Conservation (phyloP, 495 filamentous ascomycete genomes). For the Viridothelium virens region DNA sequence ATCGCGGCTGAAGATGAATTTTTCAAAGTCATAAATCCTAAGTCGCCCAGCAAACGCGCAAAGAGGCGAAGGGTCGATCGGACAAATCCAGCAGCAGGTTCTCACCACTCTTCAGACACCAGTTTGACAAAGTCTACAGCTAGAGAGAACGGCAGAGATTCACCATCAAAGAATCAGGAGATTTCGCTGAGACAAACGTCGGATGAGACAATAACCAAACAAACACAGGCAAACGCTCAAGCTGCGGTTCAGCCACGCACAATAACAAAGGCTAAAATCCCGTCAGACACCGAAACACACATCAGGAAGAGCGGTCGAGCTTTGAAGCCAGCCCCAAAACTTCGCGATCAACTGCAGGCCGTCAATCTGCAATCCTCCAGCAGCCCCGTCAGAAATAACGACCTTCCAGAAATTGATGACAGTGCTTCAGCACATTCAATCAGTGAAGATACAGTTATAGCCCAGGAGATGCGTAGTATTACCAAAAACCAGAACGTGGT, state of each 20-base stretch:
- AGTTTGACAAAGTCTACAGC: not conserved
- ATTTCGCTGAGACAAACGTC: not conserved
- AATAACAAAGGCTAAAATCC: not conserved
- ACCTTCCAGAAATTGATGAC: too few relatives aligned
- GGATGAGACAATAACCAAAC: not conserved
- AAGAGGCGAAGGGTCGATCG: conserved; percentile 7
- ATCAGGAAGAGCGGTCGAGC: not conserved
- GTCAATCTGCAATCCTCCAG: not conserved
- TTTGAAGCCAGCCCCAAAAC: not conserved
- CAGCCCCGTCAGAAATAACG: too few relatives aligned
- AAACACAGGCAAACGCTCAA: not conserved
- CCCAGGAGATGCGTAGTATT: too few relatives aligned
- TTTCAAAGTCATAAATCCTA: conserved; percentile 14
- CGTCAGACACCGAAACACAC: not conserved
- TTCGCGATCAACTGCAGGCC: not conserved
- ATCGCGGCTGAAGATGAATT: conserved; percentile 26
- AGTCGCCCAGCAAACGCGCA: conserved; percentile 12
- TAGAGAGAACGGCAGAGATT: not conserved
- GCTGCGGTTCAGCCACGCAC: not conserved
- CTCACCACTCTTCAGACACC: not conserved
- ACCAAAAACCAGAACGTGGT: not conserved
- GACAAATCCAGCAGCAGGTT: not conserved
- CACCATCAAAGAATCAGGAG: too few relatives aligned
- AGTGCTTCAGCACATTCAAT: too few relatives aligned
- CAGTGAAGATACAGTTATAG: too few relatives aligned